These are phyloP conservation scores for Themeda triandra DNA, from an alignment of 176 grass and related monocot species.

Conservation along the genomic window DNA sequence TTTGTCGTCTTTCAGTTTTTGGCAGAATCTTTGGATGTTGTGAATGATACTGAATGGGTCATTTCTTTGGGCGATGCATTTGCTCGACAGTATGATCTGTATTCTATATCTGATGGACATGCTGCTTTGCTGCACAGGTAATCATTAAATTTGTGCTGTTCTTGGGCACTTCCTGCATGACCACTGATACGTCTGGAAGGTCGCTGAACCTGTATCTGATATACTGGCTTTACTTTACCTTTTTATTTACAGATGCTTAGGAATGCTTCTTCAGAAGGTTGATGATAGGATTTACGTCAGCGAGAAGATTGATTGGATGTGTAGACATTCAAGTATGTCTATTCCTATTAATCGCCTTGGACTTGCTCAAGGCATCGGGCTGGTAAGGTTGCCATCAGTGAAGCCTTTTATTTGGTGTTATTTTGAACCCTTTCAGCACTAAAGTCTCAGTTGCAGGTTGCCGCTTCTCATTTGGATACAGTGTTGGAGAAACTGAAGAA, in stretches of 20 bases:
- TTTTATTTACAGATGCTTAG: constrained; percentile 52
- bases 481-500: constrained; percentile 94
- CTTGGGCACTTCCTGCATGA: neutral
- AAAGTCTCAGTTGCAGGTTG: constrained; percentile 60
- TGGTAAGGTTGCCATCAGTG: constrained; percentile 59
- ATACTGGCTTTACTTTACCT: neutral
- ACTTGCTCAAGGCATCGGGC: constrained; percentile 95
- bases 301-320: constrained; percentile 98
- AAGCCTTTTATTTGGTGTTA: constrained; percentile 15
- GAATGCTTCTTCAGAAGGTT: constrained; percentile 95
- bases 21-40: constrained; percentile 92
- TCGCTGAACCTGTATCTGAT: neutral
- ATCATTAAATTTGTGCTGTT: constrained; percentile 3
- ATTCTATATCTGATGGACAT: constrained; percentile 74
- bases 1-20: constrained; percentile 68
- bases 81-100: constrained; percentile 85
- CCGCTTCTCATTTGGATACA: constrained; percentile 95
- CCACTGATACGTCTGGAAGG: neutral
- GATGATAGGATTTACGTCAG: constrained; percentile 86
- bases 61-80: constrained; percentile 91
- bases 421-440: constrained; percentile 26
- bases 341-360: constrained; percentile 79
- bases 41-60: constrained; percentile 83
- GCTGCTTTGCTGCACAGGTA: constrained; percentile 90
- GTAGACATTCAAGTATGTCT: constrained; percentile 81